phyloP scores from a whole-genome alignment of 1,284 basidiomycete genomes.

The Naganishia sp. region DNA sequence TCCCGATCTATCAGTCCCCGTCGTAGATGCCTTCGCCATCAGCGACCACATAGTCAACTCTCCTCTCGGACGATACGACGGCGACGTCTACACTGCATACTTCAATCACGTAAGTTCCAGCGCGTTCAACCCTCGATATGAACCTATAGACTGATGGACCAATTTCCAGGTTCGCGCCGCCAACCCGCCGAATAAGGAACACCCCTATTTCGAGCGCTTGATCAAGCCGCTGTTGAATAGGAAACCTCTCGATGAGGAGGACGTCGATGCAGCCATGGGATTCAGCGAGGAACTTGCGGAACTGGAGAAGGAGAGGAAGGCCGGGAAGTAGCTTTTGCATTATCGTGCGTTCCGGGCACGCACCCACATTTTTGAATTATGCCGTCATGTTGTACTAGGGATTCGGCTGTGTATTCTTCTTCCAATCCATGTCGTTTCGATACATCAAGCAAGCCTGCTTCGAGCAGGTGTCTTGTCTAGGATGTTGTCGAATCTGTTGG shows the following conservation, averaged over 20 bases:
- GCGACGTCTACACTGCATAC: slow-evolving; percentile 57
- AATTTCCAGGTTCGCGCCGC: slow-evolving; percentile 41
- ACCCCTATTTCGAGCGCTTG: slow-evolving; percentile 60
- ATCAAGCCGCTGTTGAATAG: slow-evolving; percentile 60
- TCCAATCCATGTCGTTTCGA: neutral
- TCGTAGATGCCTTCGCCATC: slow-evolving; percentile 60
- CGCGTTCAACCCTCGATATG: neutral
- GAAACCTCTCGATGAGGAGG: slow-evolving; percentile 51
- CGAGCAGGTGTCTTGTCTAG: no score
- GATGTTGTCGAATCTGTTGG: no score
- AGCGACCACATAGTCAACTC: slow-evolving; percentile 63
- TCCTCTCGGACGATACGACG: slow-evolving; percentile 59
- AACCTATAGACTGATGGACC: neutral
- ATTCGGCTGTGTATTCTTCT: neutral
- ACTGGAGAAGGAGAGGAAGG: slow-evolving; percentile 35
- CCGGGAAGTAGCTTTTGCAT: neutral
- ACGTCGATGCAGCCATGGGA: slow-evolving; percentile 57
- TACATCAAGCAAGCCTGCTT: neutral
- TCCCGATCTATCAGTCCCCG: slow-evolving; percentile 47
- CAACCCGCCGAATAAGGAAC: slow-evolving; percentile 52
- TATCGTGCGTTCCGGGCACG: neutral
- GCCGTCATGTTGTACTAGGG: neutral
- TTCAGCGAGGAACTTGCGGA: slow-evolving; percentile 50
- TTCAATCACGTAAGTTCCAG: slow-evolving; percentile 52
- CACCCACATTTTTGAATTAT: neutral